These are phyloP conservation scores for Golubevia pallescens DNA, from an alignment of 1,284 basidiomycete genomes.

Conservation along the genomic window DNA sequence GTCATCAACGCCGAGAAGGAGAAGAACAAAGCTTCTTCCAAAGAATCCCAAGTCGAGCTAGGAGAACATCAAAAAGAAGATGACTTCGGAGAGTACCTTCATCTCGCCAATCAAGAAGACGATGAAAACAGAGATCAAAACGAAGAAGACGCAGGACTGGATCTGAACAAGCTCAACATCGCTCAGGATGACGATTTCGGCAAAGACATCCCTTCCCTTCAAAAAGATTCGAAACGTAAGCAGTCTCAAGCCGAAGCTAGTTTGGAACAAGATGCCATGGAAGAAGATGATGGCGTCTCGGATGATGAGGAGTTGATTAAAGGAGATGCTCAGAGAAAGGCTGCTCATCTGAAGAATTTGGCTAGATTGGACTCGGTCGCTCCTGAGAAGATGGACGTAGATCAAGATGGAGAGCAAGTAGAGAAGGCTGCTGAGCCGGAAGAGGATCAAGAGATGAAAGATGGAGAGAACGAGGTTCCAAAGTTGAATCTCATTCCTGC, in stretches of 20 bases:
- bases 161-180: neutral
- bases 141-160: neutral
- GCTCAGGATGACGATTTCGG: neutral
- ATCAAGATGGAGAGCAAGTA: neutral
- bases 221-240: neutral
- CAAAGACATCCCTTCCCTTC: neutral
- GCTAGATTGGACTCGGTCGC: neutral
- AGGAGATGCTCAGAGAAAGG: neutral
- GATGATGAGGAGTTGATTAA: neutral
- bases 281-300: neutral
- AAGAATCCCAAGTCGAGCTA: neutral
- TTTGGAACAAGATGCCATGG: neutral
- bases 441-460: neutral
- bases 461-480: neutral
- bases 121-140: too few relatives aligned
- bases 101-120: neutral
- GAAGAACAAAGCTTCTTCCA: neutral
- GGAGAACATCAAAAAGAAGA: too few relatives aligned
- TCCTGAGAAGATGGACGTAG: neutral
- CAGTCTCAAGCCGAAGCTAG: neutral
- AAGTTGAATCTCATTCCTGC: neutral
- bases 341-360: neutral
- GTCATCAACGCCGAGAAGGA: neutral
- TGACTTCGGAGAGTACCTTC: neutral
- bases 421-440: too few relatives aligned